A percentile compares a stretch with the other conserved stretches of the same genome.
phyloP scores from a whole-genome alignment of 805 yeast genomes.

The Kluyveromyces nonfermentans region DNA sequence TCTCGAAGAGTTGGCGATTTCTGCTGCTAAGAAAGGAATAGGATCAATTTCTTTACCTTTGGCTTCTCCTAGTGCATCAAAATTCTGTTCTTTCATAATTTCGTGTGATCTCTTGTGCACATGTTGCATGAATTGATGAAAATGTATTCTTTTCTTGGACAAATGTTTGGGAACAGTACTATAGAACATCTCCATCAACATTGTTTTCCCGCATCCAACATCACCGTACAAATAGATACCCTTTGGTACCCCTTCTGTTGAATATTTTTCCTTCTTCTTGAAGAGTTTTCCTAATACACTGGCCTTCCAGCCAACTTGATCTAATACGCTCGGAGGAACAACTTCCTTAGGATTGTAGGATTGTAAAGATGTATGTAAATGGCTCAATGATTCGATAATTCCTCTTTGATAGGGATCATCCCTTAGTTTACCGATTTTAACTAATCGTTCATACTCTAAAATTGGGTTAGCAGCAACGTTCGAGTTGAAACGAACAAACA shows the following conservation, averaged over 20 bases:
- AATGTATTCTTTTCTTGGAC: conserved; percentile 75
- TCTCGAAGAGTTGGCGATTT: conserved; percentile 65
- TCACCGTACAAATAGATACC: conserved; percentile 95
- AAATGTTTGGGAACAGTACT: conserved; percentile 70
- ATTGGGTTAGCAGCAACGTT: conserved; percentile 34
- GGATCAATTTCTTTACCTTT: conserved; percentile 58
- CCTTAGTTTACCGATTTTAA: conserved; percentile 41
- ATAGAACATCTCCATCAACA: conserved; percentile 95
- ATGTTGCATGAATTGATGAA: conserved; percentile 95
- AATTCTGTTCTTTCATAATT: conserved; percentile 52
- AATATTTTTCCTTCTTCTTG: conserved; percentile 10
- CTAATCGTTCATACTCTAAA: conserved; percentile 41
- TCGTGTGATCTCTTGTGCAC: conserved; percentile 82
- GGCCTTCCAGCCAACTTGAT: conserved; percentile 36
- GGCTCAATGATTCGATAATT: conserved; percentile 52
- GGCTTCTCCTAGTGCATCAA: conserved; percentile 22
- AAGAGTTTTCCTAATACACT: conserved; percentile 30
- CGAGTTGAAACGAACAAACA: conserved; percentile 4
- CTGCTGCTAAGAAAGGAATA: conserved; percentile 75
- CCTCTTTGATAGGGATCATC: conserved; percentile 78
- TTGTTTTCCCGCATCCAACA: conserved; percentile 97
- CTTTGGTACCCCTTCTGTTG: conserved; percentile 42
- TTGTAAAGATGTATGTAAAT: conserved; percentile 45
- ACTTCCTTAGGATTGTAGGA: conserved; percentile 57
- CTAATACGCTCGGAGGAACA: conserved; percentile 40